Evolutionary conservation across 305 asterid genomes (phyloP), one percentile per base, ranked within the genome.

Genomic region (Rubia tinctorum): DNA sequence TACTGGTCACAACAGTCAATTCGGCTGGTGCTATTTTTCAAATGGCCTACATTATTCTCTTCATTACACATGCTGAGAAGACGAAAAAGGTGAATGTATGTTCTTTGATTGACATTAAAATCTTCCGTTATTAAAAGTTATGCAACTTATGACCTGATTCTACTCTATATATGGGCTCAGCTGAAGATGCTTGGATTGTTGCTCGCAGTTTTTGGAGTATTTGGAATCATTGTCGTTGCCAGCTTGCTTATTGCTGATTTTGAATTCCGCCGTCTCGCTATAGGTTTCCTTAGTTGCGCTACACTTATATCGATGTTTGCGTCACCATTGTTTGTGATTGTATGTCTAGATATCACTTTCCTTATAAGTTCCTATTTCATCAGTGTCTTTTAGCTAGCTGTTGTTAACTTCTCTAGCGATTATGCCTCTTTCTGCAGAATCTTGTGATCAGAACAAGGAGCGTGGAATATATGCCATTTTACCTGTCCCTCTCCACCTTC

Each of bases 301-400:
- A 80, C 92, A 30, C 95, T 87, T 82, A 76, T 89, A 76, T 87
- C 92, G 18, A 89, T 89, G 92, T 86, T 89, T 59, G 95, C 90
- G 55, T 89, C 95, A 8, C 95, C 95, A 0, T 60, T 89, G 80
- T 81, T 87, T 73, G 80, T 89, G 74, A 89, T 89, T 6, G 92
- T 89, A 79, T 0, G 88, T 82, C 76, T 15, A 17, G 1, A 53
- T 18, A 39, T 4, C 22, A 67, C 47, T 71, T 71, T 71, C 17
- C 63, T 40, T 37, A 56, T 7, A 39, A 40, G 40, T 58, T 39
- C 15, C 49, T 13, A 20, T 56, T 71, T 22, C 2, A 56, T 56
- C 2, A 13, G 10, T 8, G 27, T n/a, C 1, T 4, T n/a, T 34
- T n/a, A 37, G 20, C 43, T 11, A 1, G 34, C 63, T 18, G 4